phyloP scores from a whole-genome alignment of 257 asterid genomes.

The Capsicum rhomboideum region DNA sequence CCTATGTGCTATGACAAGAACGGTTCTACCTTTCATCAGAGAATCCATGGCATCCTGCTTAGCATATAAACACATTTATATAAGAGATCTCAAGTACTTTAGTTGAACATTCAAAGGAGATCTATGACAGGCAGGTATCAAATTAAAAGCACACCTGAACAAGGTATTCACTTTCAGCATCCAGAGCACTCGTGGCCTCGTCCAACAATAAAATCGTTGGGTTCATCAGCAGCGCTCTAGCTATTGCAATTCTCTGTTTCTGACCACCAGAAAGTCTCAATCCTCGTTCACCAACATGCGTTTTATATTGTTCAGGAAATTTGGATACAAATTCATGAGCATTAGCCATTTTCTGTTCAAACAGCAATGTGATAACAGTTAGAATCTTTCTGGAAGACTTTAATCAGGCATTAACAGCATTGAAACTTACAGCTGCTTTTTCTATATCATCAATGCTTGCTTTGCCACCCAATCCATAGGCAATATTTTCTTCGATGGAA shows the following conservation, averaged over 20 bases:
- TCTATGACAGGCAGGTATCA: background rate
- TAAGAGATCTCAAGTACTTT: background rate
- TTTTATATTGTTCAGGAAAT: constrained; percentile 62
- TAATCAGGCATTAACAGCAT: background rate
- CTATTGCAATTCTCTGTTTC: constrained; percentile 83
- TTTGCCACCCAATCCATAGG: constrained; percentile 68
- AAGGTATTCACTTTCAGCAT: constrained; percentile 80
- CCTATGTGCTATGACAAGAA: constrained; percentile 83
- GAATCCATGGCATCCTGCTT: constrained; percentile 87
- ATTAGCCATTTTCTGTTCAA: constrained; percentile 71
- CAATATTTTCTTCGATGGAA: constrained; percentile 77
- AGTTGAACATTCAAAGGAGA: background rate
- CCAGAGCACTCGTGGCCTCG: constrained; percentile 84
- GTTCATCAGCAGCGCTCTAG: constrained; percentile 73
- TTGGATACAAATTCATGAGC: constrained; percentile 66
- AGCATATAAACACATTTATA: background rate
- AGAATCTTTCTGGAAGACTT: background rate
- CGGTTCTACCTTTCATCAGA: constrained; percentile 76
- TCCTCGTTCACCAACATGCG: constrained; percentile 76
- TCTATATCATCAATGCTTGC: constrained; percentile 59
- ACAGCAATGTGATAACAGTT: background rate
- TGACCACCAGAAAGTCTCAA: constrained; percentile 86
- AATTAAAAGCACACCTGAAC: constrained; percentile 46
- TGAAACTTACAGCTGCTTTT: constrained; percentile 64
- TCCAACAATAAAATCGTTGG: constrained; percentile 71